Conservation (phyloP, 2,329 filamentous ascomycete genomes). For the Monosporascus sp. region DNA sequence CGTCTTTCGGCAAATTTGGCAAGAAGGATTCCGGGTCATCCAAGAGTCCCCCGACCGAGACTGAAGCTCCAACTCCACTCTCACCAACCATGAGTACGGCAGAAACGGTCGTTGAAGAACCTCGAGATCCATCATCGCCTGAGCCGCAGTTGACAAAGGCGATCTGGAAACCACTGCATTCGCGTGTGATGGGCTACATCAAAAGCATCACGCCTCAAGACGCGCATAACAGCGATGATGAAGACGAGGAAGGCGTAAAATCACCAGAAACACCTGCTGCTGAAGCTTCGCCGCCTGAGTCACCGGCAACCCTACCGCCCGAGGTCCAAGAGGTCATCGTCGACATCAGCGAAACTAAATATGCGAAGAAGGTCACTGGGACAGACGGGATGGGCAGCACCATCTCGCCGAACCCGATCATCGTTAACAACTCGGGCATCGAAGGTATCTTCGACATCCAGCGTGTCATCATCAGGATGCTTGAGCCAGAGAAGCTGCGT, state of each 20-base stretch:
- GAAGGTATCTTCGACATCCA: constrained; percentile 30
- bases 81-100: too few relatives aligned
- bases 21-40: too few relatives aligned
- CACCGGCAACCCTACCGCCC: not conserved
- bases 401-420: constrained; percentile 28
- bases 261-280: not conserved
- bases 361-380: constrained; percentile 1
- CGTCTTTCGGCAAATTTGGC: too few relatives aligned
- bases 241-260: not conserved
- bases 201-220: constrained; percentile 1
- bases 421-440: constrained; percentile 13
- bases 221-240: not conserved
- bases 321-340: constrained; percentile 7
- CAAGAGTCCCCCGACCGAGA: too few relatives aligned
- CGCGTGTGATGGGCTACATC: constrained; percentile 2
- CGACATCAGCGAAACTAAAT: constrained; percentile 6
- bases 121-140: not conserved
- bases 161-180: not conserved
- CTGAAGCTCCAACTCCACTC: too few relatives aligned
- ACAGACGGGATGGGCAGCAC: constrained; percentile 14
- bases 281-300: too few relatives aligned
- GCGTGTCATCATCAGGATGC: constrained; percentile 38
- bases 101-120: too few relatives aligned
- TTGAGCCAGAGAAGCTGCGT: constrained; percentile 19
- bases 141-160: constrained; percentile 7